Evolutionary conservation across 192 early-diverging fungal genomes (phyloP).

Genomic region (Allomyces macrogynus): DNA sequence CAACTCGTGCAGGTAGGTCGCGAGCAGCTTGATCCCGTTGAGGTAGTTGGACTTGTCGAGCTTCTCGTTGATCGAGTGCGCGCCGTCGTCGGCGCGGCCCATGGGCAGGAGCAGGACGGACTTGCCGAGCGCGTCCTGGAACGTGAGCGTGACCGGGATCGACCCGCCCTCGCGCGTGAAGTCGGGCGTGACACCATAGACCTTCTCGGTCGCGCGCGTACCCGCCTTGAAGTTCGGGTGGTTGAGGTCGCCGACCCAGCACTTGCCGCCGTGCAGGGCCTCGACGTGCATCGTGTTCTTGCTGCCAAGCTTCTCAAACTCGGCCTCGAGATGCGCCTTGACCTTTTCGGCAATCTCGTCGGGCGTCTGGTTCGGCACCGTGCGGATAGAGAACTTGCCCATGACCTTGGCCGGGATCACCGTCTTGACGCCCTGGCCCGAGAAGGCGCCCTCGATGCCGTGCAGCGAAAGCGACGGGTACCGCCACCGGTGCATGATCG

Average conservation of each 20-base stretch:
- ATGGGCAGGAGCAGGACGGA: conserved; percentile 87
- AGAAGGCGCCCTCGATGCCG: conserved; percentile 95
- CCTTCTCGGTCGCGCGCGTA: conserved; percentile 68
- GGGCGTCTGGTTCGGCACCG: conserved; percentile 82
- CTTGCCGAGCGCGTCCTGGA: conserved; percentile 83
- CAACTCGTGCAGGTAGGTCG: conserved; percentile 77
- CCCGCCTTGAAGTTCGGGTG: conserved; percentile 86
- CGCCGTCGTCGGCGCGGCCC: conserved; percentile 84
- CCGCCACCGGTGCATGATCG: conserved; percentile 83
- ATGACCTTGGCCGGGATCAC: conserved; percentile 87
- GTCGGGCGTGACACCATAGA: conserved; percentile 84
- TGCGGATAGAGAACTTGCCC: conserved; percentile 97
- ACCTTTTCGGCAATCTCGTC: conserved; percentile 56
- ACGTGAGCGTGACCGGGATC: conserved; percentile 92
- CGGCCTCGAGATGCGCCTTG: conserved; percentile 45
- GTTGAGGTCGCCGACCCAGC: conserved; percentile 78
- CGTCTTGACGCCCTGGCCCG: conserved; percentile 80
- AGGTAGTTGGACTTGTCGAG: conserved; percentile 82
- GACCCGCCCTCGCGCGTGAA: conserved; percentile 93
- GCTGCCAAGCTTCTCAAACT: conserved; percentile 73
- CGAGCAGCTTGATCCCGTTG: conserved; percentile 82
- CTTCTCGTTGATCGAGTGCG: conserved; percentile 96
- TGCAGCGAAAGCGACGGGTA: conserved; percentile 89
- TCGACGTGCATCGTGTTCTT: conserved; percentile 65
- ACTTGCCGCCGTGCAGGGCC: conserved; percentile 63